These are phyloP conservation scores for Naganishia cerealis DNA, from an alignment of 1,284 basidiomycete species.

Conservation along the genomic window DNA sequence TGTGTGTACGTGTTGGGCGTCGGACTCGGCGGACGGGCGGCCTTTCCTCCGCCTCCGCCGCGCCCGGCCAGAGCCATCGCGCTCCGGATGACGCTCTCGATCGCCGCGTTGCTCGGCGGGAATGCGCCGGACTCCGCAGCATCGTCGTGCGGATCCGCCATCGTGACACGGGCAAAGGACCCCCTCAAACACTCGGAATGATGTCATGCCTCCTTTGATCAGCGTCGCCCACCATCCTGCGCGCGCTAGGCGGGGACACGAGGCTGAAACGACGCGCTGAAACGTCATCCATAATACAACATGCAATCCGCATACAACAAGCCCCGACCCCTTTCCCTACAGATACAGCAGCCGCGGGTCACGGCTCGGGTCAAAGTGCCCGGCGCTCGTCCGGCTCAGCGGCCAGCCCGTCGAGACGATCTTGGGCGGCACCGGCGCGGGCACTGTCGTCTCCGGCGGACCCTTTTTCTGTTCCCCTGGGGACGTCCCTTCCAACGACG, in stretches of 20 bases:
- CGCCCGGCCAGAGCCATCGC: slow-evolving; percentile 35
- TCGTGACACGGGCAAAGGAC: too few species aligned
- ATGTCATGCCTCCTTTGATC: not conserved
- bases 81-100: slow-evolving; percentile 33
- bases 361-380: slow-evolving; percentile 22
- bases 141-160: slow-evolving; percentile 2
- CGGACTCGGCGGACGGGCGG: not conserved
- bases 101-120: slow-evolving; percentile 32
- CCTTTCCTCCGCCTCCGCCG: not conserved
- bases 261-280: not conserved
- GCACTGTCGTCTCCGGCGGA: not conserved
- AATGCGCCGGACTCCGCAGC: slow-evolving; percentile 15
- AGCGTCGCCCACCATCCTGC: not conserved
- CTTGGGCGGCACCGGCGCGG: not conserved
- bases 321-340: not conserved
- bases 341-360: slow-evolving; percentile 24
- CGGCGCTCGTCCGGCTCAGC: slow-evolving; percentile 10
- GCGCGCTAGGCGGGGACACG: not conserved
- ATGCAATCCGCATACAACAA: not conserved
- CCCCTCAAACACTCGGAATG: not conserved
- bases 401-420: slow-evolving; percentile 17
- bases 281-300: slow-evolving; percentile 2
- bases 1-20: not conserved
- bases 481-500: not conserved
- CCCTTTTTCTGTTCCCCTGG: not conserved